Conservation (phyloP, 345 rosid genomes). For the Clausena lansium region DNA sequence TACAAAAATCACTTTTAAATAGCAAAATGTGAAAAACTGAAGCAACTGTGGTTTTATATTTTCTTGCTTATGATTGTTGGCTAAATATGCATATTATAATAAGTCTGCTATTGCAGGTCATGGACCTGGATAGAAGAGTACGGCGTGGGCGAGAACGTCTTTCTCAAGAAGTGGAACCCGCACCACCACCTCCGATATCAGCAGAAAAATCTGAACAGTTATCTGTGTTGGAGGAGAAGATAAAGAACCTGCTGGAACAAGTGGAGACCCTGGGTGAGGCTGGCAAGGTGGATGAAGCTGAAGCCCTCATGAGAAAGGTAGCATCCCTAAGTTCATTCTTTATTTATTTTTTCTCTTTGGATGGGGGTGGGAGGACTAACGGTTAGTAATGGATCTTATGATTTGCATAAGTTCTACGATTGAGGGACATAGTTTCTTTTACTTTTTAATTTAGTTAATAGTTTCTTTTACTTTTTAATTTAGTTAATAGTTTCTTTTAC, state of each 20-base stretch:
- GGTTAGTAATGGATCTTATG: neutral
- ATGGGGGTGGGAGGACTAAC: neutral
- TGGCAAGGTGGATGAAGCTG: constrained; percentile 99
- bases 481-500: neutral
- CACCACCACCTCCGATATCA: constrained; percentile 66
- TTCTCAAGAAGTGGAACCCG: constrained; percentile 85
- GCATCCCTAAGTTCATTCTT: neutral
- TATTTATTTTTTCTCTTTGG: too few relatives aligned
- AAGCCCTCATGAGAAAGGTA: constrained; percentile 99
- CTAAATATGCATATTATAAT: neutral
- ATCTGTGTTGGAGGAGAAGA: constrained; percentile 84
- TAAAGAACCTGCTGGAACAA: constrained; percentile 90
- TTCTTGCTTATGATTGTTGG: neutral
- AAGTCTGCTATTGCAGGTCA: constrained; percentile 49
- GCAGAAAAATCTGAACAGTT: constrained; percentile 83
- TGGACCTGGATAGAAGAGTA: constrained; percentile 93
- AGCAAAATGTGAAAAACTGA: neutral
- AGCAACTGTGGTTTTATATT: neutral
- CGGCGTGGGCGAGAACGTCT: constrained; percentile 98
- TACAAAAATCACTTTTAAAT: neutral
- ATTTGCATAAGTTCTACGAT: neutral
- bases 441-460: too few relatives aligned
- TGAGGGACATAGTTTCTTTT: neutral
- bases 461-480: neutral
- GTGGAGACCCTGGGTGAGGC: constrained; percentile 97